Base-by-base conservation (phyloP, 78 protist genomes). In the Anaeramoeba flamelloides region DNA sequence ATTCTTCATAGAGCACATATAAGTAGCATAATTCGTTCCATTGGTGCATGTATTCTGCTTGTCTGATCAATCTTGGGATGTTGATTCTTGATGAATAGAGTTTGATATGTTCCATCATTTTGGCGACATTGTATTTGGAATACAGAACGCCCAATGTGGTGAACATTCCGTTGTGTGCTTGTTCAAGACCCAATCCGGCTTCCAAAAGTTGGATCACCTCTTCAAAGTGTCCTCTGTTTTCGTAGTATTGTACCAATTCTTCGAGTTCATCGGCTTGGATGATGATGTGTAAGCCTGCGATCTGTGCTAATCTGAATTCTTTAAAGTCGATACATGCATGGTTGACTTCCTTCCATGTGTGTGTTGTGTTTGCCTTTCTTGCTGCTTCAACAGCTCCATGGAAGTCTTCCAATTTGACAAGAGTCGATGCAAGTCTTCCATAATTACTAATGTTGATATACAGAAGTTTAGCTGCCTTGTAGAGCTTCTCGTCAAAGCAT, bases 351-450 rank as follows among this genome's bases (percentile, higher is more conserved):
- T 89, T 91, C 99, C 99, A 98, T 0, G 97, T 91, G 77, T 85
- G 77, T 82, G 88, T 87, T 83, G 83, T 76, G 89, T 89, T 89
- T 87, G 99, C 99, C 81, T 95, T 92, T 86, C 94, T 89, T 0
- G 99, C 99, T 8, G 98, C 90, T 17, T 97, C 99, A 30, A 98
- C 97, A 3, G 99, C 99, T 17, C 84, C 93, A 81, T 88, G 92
- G 81, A 39, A 77, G n/a, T 90, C 90, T 36, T 82, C 85, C 36
- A 97, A 88, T 78, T 80, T 76, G 64, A 97, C 92, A 31, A 94
- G 94, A 64, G 98, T 90, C 36, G 86, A 39, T 8, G 99, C 94
- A 40, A 98, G 93, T 38, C 88, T 75, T 69, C 89, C 89, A 69
- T 83, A 91, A 86, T 98, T 95, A 84, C 83, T 65, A 78, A 91